Base-by-base conservation (phyloP, 345 rosid genomes). In the Schrenkiella parvula region DNA sequence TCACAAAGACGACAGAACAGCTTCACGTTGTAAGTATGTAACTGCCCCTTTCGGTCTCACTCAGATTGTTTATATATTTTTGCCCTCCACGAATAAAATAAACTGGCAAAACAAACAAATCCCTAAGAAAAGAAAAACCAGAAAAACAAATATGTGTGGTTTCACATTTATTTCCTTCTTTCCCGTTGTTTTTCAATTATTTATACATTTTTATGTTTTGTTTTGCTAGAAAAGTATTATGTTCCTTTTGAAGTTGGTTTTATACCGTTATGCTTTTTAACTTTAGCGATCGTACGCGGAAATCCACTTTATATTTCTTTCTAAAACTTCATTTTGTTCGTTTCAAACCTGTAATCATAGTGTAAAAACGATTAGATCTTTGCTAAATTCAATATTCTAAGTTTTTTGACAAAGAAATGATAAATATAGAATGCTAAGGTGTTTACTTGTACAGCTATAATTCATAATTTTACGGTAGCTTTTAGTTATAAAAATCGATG, bases 341-440 rank as follows among this genome's bases (percentile, higher is more conserved):
- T 74, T 59, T 58, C 73, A 60, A 67, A 59, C 73, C 23, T 68
- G 53, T 8, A 52, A 68, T 23, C 29, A 47, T 32, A 52, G 48
- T 67, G 56, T 68, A 60, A 68, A 73, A 61, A 12, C 64, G 74
- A 75, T 51, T 22, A 50, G 14, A 23, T 59, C n/a, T 60, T 60
- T 31, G 19, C 22, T 41, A 31, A 22, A 37, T 41, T 22, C 39
- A 4, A 67, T 60, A 48, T 51, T 32, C 46, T 48, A 72, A 63
- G 4, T 37, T 25, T 55, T 6, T 28, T 34, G 18, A 43, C 32
- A 72, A 64, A 2, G 34, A 62, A 57, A 55, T 25, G 13, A 55
- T 25, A 12, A 13, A 14, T 35, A 37, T 23, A 50, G 11, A 66
- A 35, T 37, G 15, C 23, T 14, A 18, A 10, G 22, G 29, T 46